Conservation (phyloP, 371 early-diverging fungal genomes). For the Mortierella sp. region DNA sequence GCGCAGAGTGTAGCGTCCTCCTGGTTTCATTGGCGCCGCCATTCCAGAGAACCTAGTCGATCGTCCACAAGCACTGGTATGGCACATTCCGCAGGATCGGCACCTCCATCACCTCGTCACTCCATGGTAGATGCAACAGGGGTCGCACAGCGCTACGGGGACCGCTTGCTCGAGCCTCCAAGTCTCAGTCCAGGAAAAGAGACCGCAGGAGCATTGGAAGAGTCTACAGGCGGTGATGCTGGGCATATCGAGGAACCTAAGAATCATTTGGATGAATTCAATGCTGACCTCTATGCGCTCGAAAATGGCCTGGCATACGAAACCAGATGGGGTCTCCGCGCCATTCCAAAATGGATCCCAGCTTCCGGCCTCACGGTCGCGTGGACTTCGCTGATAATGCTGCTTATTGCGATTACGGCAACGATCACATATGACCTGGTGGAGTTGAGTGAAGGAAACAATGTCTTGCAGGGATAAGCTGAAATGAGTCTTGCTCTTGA, state of each 20-base stretch:
- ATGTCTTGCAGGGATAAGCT: too few species aligned
- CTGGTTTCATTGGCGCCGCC: conserved; percentile 24
- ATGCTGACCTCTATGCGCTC: conserved; percentile 4
- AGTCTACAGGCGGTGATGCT: not conserved
- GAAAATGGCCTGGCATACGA: conserved; percentile 13
- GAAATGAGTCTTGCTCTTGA: too few species aligned
- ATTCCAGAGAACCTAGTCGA: conserved; percentile 37
- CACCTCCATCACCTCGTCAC: conserved; percentile 17
- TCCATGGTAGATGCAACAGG: conserved; percentile 4
- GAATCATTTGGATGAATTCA: conserved; percentile 16
- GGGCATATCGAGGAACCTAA: conserved; percentile 8
- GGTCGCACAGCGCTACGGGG: not conserved
- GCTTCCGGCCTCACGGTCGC: conserved; percentile 31
- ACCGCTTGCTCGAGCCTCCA: not conserved
- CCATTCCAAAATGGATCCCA: conserved; percentile 46
- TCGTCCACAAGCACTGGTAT: conserved; percentile 15
- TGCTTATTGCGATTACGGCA: conserved; percentile 25
- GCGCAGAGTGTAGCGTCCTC: conserved; percentile 18
- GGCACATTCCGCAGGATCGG: conserved; percentile 7
- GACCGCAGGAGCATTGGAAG: not conserved
- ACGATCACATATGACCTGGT: conserved; percentile 47
- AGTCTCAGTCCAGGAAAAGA: not conserved
- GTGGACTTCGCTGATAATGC: conserved; percentile 28
- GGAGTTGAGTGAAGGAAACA: conserved; percentile 24
- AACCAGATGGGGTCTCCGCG: conserved; percentile 29